phyloP scores from a whole-genome alignment of 441 rosid genomes.

The Gossypium schwendimanii region DNA sequence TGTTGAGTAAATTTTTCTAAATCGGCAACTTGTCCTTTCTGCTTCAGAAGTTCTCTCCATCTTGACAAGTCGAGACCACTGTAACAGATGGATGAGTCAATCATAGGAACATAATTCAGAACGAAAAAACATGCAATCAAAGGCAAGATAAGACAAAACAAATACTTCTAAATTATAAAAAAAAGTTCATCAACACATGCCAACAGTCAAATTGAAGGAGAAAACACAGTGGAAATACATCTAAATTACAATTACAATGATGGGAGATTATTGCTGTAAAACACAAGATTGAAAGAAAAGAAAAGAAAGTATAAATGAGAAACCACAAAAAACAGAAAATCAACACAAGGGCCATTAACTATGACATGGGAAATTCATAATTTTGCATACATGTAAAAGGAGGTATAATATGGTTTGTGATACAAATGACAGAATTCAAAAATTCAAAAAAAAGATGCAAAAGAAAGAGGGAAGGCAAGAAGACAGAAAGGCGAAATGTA shows the following conservation, averaged over 20 bases:
- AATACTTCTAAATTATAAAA: background rate
- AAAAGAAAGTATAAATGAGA: background rate
- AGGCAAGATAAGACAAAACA: background rate
- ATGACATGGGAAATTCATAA: background rate
- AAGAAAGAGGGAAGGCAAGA: background rate
- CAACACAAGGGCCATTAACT: background rate
- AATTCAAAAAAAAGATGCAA: background rate
- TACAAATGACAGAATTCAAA: background rate
- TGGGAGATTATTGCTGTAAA: background rate
- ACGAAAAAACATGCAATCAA: background rate
- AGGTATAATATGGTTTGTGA: background rate
- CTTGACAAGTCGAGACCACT: slow-evolving; percentile 74
- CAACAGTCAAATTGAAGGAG: background rate
- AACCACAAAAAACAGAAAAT: background rate
- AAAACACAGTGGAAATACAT: background rate
- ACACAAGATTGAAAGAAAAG: background rate
- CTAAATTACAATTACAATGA: background rate
- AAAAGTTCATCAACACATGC: background rate
- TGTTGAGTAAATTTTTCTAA: slow-evolving; percentile 64
- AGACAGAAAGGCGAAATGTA: background rate
- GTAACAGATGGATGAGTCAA: slow-evolving; percentile 14
- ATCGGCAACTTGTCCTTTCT: slow-evolving; percentile 62
- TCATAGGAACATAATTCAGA: slow-evolving; percentile 8
- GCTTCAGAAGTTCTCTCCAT: slow-evolving; percentile 65
- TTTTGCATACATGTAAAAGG: background rate